Evolutionary conservation across 331 rosid genomes (phyloP).

Genomic region (Quercus phellos): DNA sequence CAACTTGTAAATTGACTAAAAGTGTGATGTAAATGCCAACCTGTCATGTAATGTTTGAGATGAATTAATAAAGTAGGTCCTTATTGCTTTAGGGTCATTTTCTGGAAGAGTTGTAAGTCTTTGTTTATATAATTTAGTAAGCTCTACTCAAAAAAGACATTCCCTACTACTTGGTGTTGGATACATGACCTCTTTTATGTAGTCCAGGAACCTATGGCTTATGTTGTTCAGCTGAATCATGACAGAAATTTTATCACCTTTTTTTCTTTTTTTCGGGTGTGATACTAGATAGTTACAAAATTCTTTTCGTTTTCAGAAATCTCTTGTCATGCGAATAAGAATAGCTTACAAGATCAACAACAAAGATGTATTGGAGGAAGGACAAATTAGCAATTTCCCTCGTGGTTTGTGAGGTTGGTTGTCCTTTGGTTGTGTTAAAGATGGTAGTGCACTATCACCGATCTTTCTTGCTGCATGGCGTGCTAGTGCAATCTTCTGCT

Average conservation of each 20-base stretch:
- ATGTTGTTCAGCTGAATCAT: neutral
- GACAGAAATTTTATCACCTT: neutral
- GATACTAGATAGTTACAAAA: conserved; percentile 19
- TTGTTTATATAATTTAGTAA: neutral
- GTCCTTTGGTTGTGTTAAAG: conserved; percentile 20
- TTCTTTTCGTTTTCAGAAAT: conserved; percentile 60
- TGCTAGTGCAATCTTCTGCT: conserved; percentile 31
- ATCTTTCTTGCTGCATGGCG: conserved; percentile 9
- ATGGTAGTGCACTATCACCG: conserved; percentile 30
- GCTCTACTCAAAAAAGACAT: neutral
- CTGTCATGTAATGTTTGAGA: neutral
- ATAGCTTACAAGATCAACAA: conserved; percentile 84
- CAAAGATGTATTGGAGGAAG: conserved; percentile 87
- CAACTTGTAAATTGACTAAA: neutral
- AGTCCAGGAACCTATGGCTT: neutral
- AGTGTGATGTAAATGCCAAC: neutral
- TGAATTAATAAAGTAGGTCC: neutral
- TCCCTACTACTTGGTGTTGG: neutral
- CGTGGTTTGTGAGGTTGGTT: conserved; percentile 57
- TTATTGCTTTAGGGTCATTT: neutral
- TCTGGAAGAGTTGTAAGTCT: neutral
- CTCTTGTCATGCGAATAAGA: conserved; percentile 88
- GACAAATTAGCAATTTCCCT: conserved; percentile 81
- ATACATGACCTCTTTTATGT: neutral
- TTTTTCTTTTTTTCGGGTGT: neutral